Evolutionary conservation across 1,284 basidiomycete genomes (phyloP).

Genomic region (Puccinia novopanici): DNA sequence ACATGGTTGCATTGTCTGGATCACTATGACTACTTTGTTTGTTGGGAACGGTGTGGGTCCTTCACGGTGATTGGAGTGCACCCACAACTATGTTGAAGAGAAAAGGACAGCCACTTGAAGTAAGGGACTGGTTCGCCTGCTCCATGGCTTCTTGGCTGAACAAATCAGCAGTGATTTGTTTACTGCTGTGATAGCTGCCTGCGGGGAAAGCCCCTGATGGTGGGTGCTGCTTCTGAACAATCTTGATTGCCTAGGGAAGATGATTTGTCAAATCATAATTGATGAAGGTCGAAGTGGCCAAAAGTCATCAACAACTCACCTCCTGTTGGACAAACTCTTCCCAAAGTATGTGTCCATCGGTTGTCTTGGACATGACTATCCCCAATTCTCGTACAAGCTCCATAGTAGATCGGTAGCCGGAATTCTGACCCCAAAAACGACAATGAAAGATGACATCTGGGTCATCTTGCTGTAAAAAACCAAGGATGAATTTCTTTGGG

Average conservation of each 20-base stretch:
- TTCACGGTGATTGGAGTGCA: background rate
- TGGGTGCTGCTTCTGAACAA: background rate
- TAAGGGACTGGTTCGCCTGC: background rate
- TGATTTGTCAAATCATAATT: too few species aligned
- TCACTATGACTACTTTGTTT: background rate
- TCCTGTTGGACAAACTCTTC: too few species aligned
- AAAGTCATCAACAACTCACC: too few species aligned
- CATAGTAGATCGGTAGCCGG: background rate
- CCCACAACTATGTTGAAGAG: background rate
- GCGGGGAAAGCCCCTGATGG: background rate
- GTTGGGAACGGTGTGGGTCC: too few species aligned
- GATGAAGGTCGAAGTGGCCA: too few species aligned
- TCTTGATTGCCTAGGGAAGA: background rate
- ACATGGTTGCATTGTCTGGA: too few species aligned
- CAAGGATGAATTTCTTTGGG: constrained; percentile 10
- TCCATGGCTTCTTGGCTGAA: background rate
- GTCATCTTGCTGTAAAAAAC: background rate
- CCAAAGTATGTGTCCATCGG: too few species aligned
- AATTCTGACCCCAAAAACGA: background rate
- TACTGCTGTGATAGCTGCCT: background rate
- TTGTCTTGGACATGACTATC: too few species aligned
- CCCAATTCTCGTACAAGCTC: background rate
- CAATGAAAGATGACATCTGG: background rate
- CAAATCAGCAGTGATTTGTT: background rate
- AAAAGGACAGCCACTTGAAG: background rate